Evolutionary conservation across 257 asterid genomes (phyloP).

Genomic region (Leptodermis oblonga): DNA sequence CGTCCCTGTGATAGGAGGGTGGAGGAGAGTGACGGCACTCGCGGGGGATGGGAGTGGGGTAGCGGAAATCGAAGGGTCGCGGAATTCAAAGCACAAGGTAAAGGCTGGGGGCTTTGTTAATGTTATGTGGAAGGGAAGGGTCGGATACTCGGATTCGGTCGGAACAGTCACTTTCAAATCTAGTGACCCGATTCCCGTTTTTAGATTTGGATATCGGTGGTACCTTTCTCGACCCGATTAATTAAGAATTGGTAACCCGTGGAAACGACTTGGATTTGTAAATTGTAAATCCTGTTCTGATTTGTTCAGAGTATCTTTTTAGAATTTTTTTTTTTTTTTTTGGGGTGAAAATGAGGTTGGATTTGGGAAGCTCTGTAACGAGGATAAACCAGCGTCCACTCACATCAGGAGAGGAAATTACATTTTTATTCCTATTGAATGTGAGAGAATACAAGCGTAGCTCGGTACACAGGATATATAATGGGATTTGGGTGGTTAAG

Average conservation of each 20-base stretch:
- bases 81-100: slow-evolving; percentile 17
- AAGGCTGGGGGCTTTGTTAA: slow-evolving; percentile 5
- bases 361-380: neutral
- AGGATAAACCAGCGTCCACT: neutral
- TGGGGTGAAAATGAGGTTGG: neutral
- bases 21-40: neutral
- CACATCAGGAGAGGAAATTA: too few species aligned
- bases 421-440: too few species aligned
- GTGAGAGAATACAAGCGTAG: too few species aligned
- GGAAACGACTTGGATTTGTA: neutral
- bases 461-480: too few species aligned
- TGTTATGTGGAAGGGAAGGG: slow-evolving; percentile 11
- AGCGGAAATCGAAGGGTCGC: neutral
- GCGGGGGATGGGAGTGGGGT: neutral
- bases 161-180: slow-evolving; percentile 16
- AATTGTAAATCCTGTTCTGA: neutral
- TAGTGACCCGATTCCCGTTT: slow-evolving; percentile 2
- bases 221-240: neutral
- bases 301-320: slow-evolving; percentile 2
- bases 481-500: too few species aligned
- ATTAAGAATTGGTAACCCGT: too few species aligned
- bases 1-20: neutral
- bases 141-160: slow-evolving; percentile 20
- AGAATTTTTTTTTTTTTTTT: neutral
- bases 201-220: neutral